Percentiles rank a stretch among this genome's conserved stretches.
Evolutionary conservation across 352 stramenopile genomes (phyloP).

Genomic region (Pythium folliculosum): DNA sequence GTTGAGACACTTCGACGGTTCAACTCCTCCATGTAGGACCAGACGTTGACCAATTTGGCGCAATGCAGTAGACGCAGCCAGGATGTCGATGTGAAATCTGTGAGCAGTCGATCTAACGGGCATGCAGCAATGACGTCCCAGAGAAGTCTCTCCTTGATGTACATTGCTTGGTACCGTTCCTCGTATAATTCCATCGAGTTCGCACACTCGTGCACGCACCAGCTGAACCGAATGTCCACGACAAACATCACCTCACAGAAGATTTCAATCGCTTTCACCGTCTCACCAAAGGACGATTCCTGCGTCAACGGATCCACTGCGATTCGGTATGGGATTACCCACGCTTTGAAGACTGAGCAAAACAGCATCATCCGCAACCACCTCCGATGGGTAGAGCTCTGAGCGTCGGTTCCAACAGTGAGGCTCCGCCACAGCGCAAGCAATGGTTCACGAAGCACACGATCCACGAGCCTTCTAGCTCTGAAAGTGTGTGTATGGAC

Average conservation of each 20-base stretch:
- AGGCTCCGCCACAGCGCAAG: slow-evolving; percentile 16
- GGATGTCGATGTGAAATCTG: slow-evolving; percentile 30
- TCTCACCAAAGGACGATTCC: slow-evolving; percentile 6
- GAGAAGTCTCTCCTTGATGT: slow-evolving; percentile 45
- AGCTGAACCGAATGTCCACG: slow-evolving; percentile 54
- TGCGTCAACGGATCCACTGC: slow-evolving; percentile 40
- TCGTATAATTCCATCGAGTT: slow-evolving; percentile 59
- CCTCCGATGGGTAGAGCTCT: slow-evolving; percentile 45
- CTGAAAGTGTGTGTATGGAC: neutral
- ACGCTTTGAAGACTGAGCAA: slow-evolving; percentile 42
- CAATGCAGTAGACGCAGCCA: slow-evolving; percentile 47
- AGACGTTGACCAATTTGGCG: slow-evolving; percentile 54
- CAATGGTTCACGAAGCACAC: slow-evolving; percentile 1
- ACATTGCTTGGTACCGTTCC: slow-evolving; percentile 35
- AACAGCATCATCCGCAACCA: slow-evolving; percentile 41
- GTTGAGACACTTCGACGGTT: slow-evolving; percentile 56
- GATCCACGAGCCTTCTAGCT: neutral
- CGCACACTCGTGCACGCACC: slow-evolving; percentile 35
- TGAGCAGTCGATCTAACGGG: slow-evolving; percentile 45
- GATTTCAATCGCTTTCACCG: slow-evolving; percentile 29
- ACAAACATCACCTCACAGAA: slow-evolving; percentile 49
- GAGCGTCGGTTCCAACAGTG: slow-evolving; percentile 34
- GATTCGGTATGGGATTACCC: slow-evolving; percentile 56
- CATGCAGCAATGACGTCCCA: slow-evolving; percentile 44
- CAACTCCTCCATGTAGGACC: slow-evolving; percentile 56